These are phyloP conservation scores for Arabidopsis arenosa DNA, from an alignment of 345 rosid genomes.

Conservation along the genomic window DNA sequence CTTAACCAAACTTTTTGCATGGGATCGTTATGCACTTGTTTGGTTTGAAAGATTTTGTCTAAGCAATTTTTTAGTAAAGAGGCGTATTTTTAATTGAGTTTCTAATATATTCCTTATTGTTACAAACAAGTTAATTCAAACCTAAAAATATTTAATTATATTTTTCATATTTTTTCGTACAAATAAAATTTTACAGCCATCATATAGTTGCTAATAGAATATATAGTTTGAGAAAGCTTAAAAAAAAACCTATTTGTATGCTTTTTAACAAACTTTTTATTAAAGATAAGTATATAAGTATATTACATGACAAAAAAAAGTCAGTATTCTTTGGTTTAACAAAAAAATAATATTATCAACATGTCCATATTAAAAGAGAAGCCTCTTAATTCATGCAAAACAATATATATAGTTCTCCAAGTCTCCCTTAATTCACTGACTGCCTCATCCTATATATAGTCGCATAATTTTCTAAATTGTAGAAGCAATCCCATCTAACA, in stretches of 20 bases:
- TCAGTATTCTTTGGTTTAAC: no score
- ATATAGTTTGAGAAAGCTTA: no score
- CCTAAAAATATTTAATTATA: background rate
- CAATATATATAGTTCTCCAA: constrained; percentile 17
- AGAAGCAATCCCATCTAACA: constrained; percentile 11
- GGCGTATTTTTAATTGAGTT: background rate
- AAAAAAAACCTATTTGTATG: no score
- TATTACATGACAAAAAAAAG: no score
- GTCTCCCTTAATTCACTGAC: constrained; percentile 35
- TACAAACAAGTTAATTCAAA: background rate
- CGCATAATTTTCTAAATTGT: constrained; percentile 1
- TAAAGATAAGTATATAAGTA: no score
- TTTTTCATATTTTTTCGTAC: no score
- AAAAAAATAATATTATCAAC: background rate
- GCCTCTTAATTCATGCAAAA: constrained; percentile 33
- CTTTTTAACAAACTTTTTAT: no score
- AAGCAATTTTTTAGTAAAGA: background rate
- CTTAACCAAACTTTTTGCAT: constrained; percentile 39
- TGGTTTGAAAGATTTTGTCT: constrained; percentile 20
- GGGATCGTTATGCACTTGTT: constrained; percentile 16
- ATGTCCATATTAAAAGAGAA: constrained; percentile 22
- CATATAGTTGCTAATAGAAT: no score
- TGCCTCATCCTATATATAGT: constrained; percentile 28
- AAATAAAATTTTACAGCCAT: no score
- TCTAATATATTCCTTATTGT: background rate